Evolutionary conservation across 495 filamentous ascomycete species (phyloP), one percentile per base, ranked within the genome.

Genomic region (Pyrenula massariospora): DNA sequence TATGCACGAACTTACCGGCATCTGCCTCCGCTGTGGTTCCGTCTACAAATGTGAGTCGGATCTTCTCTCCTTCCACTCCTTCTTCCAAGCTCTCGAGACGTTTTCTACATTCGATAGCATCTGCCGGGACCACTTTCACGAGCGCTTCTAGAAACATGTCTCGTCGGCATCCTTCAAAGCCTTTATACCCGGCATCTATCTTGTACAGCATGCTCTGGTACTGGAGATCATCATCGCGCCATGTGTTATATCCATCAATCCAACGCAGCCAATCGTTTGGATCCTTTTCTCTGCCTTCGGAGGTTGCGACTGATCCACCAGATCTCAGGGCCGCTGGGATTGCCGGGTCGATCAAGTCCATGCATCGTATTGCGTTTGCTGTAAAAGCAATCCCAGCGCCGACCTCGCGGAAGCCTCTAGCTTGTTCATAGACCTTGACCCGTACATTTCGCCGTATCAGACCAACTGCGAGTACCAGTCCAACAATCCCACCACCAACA

Each of bases 121-220:
- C 75, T 1, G 70, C 66, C 0, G 81, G 80, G 22, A 85, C 59
- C 47, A 79, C 21, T 50, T 76, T 70, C 5, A 81, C 73, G 19
- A 86, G 59, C 58, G 77, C 70, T 22, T 80, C 77, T 22, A 85
- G 65, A 57, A 82, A 84, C 19, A 78, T 70, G 1, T 77, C 81
- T 1, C 83, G 70, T 60, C 83, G 78, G 52, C 31, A 42, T 42
- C 15, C 15, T 15, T 42, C 31, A 42, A 42, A 42, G 31, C 5
- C 31, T 8, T 42, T 42, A 42, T 5, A 42, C 31, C 31, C 31
- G 31, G 31, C 5, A 42, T 42, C 31, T 42, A 42, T 42, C 31
- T 42, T 42, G 31, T 15, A 42, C 8, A 42, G 31, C 31, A 42
- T 42, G 8, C 5, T 42, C 31, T 42, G 31, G 5, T 15, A 42